A percentile compares a stretch with the other conserved stretches of the same genome.
Evolutionary conservation across 2,329 filamentous ascomycete species (phyloP).

Genomic region (Sporothrix luriei): DNA sequence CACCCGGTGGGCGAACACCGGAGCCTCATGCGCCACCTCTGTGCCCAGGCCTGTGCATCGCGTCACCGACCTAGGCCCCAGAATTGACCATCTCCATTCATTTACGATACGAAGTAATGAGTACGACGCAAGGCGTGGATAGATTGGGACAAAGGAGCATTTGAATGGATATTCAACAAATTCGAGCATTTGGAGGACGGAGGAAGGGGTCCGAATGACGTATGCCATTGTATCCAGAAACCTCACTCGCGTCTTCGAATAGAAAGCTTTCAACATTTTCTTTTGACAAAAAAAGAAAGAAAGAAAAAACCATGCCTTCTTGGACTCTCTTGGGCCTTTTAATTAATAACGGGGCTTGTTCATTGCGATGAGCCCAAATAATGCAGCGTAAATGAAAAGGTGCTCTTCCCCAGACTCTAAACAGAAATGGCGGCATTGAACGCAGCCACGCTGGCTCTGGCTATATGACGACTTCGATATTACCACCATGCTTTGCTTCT

Average conservation of each 20-base stretch:
- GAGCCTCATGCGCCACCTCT: too few relatives aligned
- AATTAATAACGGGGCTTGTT: slow-evolving; percentile 2
- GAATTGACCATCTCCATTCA: slow-evolving; percentile 19
- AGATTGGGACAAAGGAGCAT: slow-evolving; percentile 9
- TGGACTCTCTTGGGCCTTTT: neutral
- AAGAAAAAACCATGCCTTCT: neutral
- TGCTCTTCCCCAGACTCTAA: slow-evolving; percentile 6
- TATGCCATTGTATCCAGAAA: neutral
- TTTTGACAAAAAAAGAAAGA: neutral
- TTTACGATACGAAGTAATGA: slow-evolving; percentile 18
- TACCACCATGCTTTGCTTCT: neutral
- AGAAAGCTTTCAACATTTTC: neutral
- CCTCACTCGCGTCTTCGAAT: neutral
- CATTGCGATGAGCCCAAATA: slow-evolving; percentile 17
- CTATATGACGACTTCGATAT: neutral
- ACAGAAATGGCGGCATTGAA: slow-evolving; percentile 1
- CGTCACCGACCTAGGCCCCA: neutral
- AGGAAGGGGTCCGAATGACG: neutral
- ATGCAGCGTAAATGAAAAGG: slow-evolving; percentile 1
- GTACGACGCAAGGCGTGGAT: neutral
- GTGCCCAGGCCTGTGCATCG: neutral
- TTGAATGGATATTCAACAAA: neutral
- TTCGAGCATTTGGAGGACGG: neutral
- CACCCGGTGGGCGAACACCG: neutral
- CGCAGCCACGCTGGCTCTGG: neutral